A percentile compares a stretch with the other conserved stretches of the same genome.
Evolutionary conservation across 129 eudicot genomes (phyloP).

Genomic region (Erigeron canadensis): DNA sequence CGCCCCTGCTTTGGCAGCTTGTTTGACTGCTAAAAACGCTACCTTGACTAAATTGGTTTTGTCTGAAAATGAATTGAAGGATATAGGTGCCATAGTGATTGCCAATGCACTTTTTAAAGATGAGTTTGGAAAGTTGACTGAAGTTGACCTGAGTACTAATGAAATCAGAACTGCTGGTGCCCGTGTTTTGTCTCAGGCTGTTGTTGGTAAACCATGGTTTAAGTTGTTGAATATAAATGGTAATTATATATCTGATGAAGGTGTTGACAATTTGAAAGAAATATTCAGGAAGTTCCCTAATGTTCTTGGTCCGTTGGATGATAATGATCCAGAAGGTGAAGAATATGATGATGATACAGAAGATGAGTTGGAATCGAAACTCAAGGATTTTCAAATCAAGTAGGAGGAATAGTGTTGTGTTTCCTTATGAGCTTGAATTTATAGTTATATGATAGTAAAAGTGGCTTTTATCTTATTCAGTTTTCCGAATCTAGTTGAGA

Average conservation of each 20-base stretch:
- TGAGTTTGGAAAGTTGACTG: constrained; percentile 50
- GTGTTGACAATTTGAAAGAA: constrained; percentile 63
- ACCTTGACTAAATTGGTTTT: constrained; percentile 52
- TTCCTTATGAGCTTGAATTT: background rate
- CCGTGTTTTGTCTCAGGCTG: constrained; percentile 66
- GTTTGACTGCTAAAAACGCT: constrained; percentile 41
- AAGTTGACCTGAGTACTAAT: constrained; percentile 74
- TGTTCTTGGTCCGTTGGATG: constrained; percentile 67
- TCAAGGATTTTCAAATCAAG: constrained; percentile 64
- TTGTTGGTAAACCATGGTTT: constrained; percentile 51
- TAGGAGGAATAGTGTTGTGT: constrained; percentile 34
- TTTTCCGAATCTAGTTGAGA: constrained; percentile 7
- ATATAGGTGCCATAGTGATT: constrained; percentile 64
- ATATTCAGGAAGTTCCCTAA: constrained; percentile 44
- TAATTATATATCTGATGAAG: constrained; percentile 80
- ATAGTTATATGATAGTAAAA: background rate
- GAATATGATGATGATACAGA: constrained; percentile 46
- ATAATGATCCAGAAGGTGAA: constrained; percentile 86
- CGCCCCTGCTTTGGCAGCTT: constrained; percentile 55
- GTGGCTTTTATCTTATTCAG: background rate
- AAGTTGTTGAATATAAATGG: constrained; percentile 65
- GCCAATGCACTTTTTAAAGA: constrained; percentile 63
- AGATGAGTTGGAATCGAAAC: constrained; percentile 54
- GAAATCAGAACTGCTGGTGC: constrained; percentile 74
- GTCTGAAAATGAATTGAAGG: constrained; percentile 74